Evolutionary conservation across 1,284 basidiomycete species (phyloP).

Genomic region (Violaceomyces palustris): DNA sequence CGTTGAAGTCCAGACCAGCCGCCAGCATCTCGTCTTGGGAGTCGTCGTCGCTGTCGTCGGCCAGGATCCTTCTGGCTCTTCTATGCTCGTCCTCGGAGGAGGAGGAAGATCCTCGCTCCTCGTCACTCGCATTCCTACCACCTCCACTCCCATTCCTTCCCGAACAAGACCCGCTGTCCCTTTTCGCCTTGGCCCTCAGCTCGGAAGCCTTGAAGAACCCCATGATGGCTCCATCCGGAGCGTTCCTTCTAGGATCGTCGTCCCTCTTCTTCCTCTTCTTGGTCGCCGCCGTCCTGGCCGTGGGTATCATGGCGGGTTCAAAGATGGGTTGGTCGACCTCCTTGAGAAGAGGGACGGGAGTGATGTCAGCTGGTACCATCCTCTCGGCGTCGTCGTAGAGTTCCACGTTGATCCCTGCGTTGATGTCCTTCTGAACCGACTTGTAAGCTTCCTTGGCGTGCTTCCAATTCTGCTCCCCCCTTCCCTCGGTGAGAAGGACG

Average conservation of each 20-base stretch:
- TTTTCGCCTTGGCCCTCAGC: conserved; percentile 6
- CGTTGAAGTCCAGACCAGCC: too few relatives aligned
- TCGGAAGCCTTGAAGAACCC: conserved; percentile 43
- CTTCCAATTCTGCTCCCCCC: conserved; percentile 87
- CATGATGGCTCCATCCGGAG: conserved; percentile 29
- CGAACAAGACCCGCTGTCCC: not conserved
- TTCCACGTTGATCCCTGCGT: conserved; percentile 77
- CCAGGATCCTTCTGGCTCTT: too few relatives aligned
- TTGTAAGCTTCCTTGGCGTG: conserved; percentile 82
- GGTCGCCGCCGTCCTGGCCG: conserved; percentile 3
- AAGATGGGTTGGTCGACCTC: conserved; percentile 59
- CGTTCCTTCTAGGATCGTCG: conserved; percentile 40
- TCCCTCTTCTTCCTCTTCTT: conserved; percentile 21
- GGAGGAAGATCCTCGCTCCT: too few relatives aligned
- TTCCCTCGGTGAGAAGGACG: conserved; percentile 82
- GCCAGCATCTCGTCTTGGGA: too few relatives aligned
- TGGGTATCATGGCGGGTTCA: conserved; percentile 38
- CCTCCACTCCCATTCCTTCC: too few relatives aligned
- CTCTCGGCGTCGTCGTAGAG: conserved; percentile 86
- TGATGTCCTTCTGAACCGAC: conserved; percentile 82
- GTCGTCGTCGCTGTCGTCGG: too few relatives aligned
- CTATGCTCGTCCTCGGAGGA: too few relatives aligned
- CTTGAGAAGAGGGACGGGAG: conserved; percentile 74
- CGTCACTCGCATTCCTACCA: too few relatives aligned
- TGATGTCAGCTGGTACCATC: conserved; percentile 71